phyloP scores from a whole-genome alignment of 805 yeast species.

The Blastobotrys chiropterorum region DNA sequence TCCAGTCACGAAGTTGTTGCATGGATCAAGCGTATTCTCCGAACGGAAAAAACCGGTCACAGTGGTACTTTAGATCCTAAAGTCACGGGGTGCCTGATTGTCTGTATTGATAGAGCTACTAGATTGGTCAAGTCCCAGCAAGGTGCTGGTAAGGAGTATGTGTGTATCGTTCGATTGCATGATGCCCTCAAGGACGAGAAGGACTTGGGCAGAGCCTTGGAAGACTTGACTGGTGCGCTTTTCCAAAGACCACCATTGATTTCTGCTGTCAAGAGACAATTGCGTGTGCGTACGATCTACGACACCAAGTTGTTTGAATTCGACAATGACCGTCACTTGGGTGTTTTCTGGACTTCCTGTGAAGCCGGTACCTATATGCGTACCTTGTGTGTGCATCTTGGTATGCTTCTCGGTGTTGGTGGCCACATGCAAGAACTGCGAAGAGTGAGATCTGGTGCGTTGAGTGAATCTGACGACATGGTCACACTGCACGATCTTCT shows the following conservation, averaged over 20 bases:
- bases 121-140: slow-evolving; percentile 97
- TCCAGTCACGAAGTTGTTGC: slow-evolving; percentile 99
- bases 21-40: slow-evolving; percentile 93
- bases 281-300: slow-evolving; percentile 96
- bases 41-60: slow-evolving; percentile 97
- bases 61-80: slow-evolving; percentile 98
- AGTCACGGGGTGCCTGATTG: slow-evolving; percentile 98
- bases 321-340: slow-evolving; percentile 92
- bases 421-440: slow-evolving; percentile 99
- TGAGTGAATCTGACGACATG: slow-evolving; percentile 82
- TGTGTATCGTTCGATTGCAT: slow-evolving; percentile 92
- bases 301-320: slow-evolving; percentile 94
- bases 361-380: slow-evolving; percentile 99
- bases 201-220: slow-evolving; percentile 79
- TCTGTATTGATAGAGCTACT: slow-evolving; percentile 96
- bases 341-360: slow-evolving; percentile 99
- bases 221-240: slow-evolving; percentile 95
- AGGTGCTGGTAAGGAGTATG: slow-evolving; percentile 99
- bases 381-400: slow-evolving; percentile 96
- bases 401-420: slow-evolving; percentile 97
- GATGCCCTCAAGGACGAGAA: slow-evolving; percentile 87
- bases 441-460: slow-evolving; percentile 97
- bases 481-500: slow-evolving; percentile 95
- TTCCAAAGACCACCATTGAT: slow-evolving; percentile 99
- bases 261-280: slow-evolving; percentile 97